Conservation (phyloP, 148 eudicot species). For the Cornus kousa region DNA sequence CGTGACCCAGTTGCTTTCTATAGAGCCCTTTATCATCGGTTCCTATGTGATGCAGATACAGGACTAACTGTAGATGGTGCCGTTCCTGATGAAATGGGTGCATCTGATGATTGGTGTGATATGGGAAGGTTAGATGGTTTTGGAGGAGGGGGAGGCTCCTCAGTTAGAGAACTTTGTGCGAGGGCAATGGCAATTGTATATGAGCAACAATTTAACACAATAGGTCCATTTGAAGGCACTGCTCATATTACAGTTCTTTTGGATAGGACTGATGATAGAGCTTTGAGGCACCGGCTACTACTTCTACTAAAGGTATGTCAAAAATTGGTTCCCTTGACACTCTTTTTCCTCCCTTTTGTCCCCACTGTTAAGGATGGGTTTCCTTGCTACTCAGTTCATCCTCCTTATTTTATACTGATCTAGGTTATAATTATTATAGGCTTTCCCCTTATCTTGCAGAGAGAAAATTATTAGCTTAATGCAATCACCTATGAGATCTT, state of each 20-base stretch:
- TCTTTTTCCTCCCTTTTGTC: background rate
- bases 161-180: conserved; percentile 96
- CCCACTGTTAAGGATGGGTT: background rate
- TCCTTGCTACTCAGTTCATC: background rate
- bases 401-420: background rate
- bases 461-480: background rate
- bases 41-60: conserved; percentile 91
- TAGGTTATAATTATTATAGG: background rate
- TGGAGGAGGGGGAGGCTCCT: conserved; percentile 97
- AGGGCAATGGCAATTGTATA: conserved; percentile 99
- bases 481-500: background rate
- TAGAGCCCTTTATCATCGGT: conserved; percentile 94
- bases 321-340: background rate
- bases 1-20: conserved; percentile 97
- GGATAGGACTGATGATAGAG: conserved; percentile 96
- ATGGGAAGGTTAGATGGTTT: conserved; percentile 99
- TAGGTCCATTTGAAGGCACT: conserved; percentile 95
- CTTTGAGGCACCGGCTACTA: conserved; percentile 94
- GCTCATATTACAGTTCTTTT: conserved; percentile 90
- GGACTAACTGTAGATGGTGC: conserved; percentile 97
- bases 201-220: conserved; percentile 72
- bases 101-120: conserved; percentile 99
- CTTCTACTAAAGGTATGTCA: conserved; percentile 75
- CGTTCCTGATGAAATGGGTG: conserved; percentile 93
- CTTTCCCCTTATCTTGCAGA: background rate